Percentiles rank a stretch among this genome's conserved stretches.
phyloP scores from a whole-genome alignment of 768 basidiomycete species.

The Lyophyllum decastes region DNA sequence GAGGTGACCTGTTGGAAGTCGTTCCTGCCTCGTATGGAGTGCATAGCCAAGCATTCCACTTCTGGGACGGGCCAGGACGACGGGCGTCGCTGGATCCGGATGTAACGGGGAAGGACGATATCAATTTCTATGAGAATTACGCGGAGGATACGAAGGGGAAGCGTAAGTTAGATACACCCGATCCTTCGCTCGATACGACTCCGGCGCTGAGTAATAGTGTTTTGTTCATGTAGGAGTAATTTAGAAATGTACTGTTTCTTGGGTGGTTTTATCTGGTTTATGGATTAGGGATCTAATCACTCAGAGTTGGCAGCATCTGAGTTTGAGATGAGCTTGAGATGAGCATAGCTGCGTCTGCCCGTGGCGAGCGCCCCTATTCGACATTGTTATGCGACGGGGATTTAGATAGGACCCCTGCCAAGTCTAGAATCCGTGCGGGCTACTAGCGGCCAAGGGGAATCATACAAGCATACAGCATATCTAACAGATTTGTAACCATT shows the following conservation, averaged over 20 bases:
- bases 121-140: conserved; percentile 89
- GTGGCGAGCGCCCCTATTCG: no score
- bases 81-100: conserved; percentile 36
- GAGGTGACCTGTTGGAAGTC: conserved; percentile 95
- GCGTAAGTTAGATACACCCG: conserved; percentile 33
- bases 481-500: no score
- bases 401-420: no score
- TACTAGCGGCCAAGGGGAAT: no score
- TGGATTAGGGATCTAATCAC: no score
- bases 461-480: no score
- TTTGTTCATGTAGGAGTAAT: background rate
- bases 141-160: conserved; percentile 75
- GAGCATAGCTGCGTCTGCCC: no score
- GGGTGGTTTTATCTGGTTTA: no score
- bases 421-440: no score
- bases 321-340: no score
- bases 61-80: conserved; percentile 88
- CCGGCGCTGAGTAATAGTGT: background rate
- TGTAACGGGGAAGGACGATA: conserved; percentile 48
- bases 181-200: conserved; percentile 5
- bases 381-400: no score
- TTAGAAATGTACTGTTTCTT: background rate
- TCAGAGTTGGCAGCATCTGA: no score
- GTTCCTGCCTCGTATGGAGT: conserved; percentile 90
- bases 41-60: conserved; percentile 86